Evolutionary conservation across 345 rosid genomes (phyloP).

Genomic region (Brassica incana): DNA sequence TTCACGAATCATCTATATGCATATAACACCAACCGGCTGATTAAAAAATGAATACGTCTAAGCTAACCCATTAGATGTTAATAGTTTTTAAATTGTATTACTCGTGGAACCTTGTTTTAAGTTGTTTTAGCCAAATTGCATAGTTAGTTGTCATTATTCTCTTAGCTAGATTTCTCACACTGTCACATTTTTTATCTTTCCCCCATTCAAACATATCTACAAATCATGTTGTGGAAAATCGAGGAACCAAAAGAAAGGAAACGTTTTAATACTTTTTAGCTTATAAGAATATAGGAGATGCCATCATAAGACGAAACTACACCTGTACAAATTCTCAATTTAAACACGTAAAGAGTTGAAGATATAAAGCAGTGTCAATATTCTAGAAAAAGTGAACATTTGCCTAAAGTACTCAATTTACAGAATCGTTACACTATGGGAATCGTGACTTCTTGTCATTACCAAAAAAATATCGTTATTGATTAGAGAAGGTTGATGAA

Average conservation of each 20-base stretch:
- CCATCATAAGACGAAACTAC: neutral
- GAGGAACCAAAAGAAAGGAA: slow-evolving; percentile 9
- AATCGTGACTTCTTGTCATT: slow-evolving; percentile 5
- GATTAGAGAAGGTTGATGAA: neutral
- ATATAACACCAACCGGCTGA: neutral
- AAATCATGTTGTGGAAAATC: slow-evolving; percentile 16
- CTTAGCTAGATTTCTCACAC: neutral
- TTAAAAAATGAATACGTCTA: neutral
- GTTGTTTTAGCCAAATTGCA: neutral
- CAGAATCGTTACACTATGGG: neutral
- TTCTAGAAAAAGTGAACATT: neutral
- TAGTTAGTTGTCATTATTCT: neutral
- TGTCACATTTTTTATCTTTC: neutral
- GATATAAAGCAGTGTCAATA: neutral
- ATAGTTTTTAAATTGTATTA: no score
- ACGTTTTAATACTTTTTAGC: neutral
- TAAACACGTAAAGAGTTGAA: neutral
- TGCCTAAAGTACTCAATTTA: neutral
- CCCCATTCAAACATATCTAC: neutral
- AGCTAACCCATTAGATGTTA: neutral
- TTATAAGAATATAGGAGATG: slow-evolving; percentile 9
- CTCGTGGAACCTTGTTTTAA: neutral
- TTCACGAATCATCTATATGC: neutral
- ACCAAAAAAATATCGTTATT: neutral
- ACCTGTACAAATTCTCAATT: slow-evolving; percentile 5